phyloP scores from a whole-genome alignment of 1,139 yeast species.

The Lipomyces yarrowii region DNA sequence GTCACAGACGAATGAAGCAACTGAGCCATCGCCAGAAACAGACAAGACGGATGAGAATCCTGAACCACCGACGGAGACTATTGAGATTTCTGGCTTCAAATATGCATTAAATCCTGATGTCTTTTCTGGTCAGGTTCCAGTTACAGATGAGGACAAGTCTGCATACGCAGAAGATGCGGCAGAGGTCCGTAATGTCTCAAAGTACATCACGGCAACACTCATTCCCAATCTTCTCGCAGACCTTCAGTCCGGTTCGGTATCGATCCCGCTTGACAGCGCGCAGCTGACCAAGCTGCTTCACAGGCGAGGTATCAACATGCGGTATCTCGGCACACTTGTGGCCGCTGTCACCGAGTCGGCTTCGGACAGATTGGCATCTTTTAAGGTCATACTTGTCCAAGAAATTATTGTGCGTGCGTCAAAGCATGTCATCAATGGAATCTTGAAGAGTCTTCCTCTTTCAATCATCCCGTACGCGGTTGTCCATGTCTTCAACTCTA shows the following conservation, averaged over 20 bases:
- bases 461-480: constrained; percentile 60
- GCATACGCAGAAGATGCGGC: constrained; percentile 56
- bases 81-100: constrained; percentile 40
- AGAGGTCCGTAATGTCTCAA: constrained; percentile 67
- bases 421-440: constrained; percentile 69
- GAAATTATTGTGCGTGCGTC: constrained; percentile 80
- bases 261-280: constrained; percentile 78
- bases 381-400: constrained; percentile 55
- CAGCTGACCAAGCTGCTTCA: constrained; percentile 74
- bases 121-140: constrained; percentile 48
- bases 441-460: constrained; percentile 54
- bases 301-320: constrained; percentile 80
- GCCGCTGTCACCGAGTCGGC: constrained; percentile 35
- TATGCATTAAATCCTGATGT: constrained; percentile 81
- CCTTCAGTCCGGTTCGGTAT: constrained; percentile 51
- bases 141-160: constrained; percentile 43
- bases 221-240: constrained; percentile 67
- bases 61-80: constrained; percentile 31
- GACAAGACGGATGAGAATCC: constrained; percentile 40
- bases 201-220: constrained; percentile 59
- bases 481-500: constrained; percentile 71
- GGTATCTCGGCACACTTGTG: constrained; percentile 67
- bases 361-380: constrained; percentile 42
- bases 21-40: constrained; percentile 52
- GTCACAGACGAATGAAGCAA: constrained; percentile 43